Base-by-base conservation (phyloP, 768 basidiomycete species). In the Vararia minispora region DNA sequence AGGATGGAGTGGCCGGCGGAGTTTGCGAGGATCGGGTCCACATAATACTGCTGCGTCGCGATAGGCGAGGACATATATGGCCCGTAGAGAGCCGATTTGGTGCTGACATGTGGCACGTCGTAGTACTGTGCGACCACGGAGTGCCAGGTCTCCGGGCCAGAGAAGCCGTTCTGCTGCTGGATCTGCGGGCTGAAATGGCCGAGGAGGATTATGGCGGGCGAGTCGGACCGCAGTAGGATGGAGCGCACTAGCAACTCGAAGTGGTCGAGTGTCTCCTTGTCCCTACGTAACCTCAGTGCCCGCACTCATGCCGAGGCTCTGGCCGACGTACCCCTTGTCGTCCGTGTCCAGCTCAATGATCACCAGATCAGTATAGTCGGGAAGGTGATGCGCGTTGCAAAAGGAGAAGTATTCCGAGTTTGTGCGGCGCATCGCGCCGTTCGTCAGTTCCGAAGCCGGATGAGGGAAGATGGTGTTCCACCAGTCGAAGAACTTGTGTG, bases 401-500 rank as follows among this genome's bases (percentile, higher is more conserved):
- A 79, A 98, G 7, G 82, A 85, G 65, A 92, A 99, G 63, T 99
- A 99, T 9, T 79, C 82, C 1, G 91, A 90, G 59, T 84, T 82
- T 16, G 92, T 91, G 35, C 79, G 78, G 12, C 89, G 72, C 72
- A 92, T 84, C 3, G 94, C 94, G 25, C 94, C 94, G 58, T 99
- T 99, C 20, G 94, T 99, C 49, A 99, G 73, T 57, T 98, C 92
- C 9, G 92, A 90, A 2, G 91, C 92, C 0, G 94, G 94, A 58
- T 99, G 89, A 0, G 94, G 95, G 62, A 99, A 99, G n/a, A 98
- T 75, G 38, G 68, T 72, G 61, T 92, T 89, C 87, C 94, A 95
- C 94, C 95, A 99, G 35, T 80, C 67, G 66, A 98, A 98, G 64
- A 98, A 87, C 37, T 76, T 76, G n/a, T 85, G 79, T 1, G 95